Evolutionary conservation across 2,329 filamentous ascomycete genomes (phyloP), one percentile per base, ranked within the genome.

Genomic region (Fusarium praegraminearum): DNA sequence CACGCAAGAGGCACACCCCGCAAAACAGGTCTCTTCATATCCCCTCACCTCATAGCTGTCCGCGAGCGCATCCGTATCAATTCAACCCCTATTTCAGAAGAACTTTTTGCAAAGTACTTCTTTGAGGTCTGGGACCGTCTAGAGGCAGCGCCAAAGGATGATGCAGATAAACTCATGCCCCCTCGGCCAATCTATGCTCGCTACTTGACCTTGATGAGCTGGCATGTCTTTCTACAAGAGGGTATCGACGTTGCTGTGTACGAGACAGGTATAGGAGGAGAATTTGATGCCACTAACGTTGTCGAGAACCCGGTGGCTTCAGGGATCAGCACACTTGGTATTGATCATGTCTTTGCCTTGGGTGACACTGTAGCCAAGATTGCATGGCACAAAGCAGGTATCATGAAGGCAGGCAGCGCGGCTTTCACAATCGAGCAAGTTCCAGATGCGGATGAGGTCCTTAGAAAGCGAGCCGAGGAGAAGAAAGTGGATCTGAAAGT

Each of bases 331-430:
- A 86, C 86, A n/a, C 80, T 93, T 12, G 90, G 89, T 6, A 88
- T 93, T 67, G 91, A 93, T 73, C 91, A 93, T 72, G 84, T 91
- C 36, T 84, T 83, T 53, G 83, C 85, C 22, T 83, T 93, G 2
- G 91, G 91, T 6, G 78, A 84, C 20, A 90, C 88, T 0, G 80
- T 91, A 13, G 87, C 86, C 33, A 83, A 88, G 77, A 91, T 93
- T 67, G 89, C 90, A 0, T 92, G 90, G 90, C 89, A 93, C 78
- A 93, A 93, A 78, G 87, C 89, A 2, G 91, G 90, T 2, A 90
- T 93, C 60, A 88, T 92, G 81, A 92, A 92, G 78, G 58, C 75
- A 1, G 87, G 85, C 1, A 82, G 83, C 12, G 83, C 85, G 20
- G 87, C 87, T 4, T 90, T 91, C 51, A 88, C 86, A 0, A 80